Evolutionary conservation across 441 rosid genomes (phyloP), one percentile per base, ranked within the genome.

Genomic region (Adansonia rubrostipa): DNA sequence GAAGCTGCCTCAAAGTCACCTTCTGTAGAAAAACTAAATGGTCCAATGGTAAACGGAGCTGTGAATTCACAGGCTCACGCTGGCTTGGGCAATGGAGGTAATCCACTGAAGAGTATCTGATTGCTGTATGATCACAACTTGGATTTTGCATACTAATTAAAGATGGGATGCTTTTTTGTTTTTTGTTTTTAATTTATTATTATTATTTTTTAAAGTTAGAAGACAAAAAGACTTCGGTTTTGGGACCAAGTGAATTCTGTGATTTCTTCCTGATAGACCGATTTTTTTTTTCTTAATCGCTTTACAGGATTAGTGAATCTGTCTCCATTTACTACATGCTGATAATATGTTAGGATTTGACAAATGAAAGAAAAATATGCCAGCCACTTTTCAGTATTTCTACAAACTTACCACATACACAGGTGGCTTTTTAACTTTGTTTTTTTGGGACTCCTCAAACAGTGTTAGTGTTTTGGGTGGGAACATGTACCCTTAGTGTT

Each of bases 1-100:
- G 87, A 84, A 80, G 67, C 69, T 36, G 61, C 85, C 68, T 61
- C 85, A 15, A 84, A 82, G 77, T 68, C 81, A 48, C 65, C 87
- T 63, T 54, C 82, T 54, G n/a, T 22, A 40, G 85, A 78, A 50
- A 74, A 74, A 68, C 17, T 58, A 36, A 82, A 80, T 60, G 83
- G 82, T 75, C 78, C 86, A 62, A 65, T 50, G 5, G 45, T 80
- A 44, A 81, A 80, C 74, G 88, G 78, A 71, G 78, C 82, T 71
- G 63, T 50, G 10, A 81, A 80, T 22, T 74, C 83, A 17, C 82
- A 54, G 65, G 71, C 83, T 79, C 77, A 68, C 65, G 22, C 77
- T 80, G 79, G 82, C 68, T 72, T 80, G 40, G 63, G 77, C 62
- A 45, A 63, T 81, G 81, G 72, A 70, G 77, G 82, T 79, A 75